Evolutionary conservation across 148 eudicot genomes (phyloP).

Genomic region (Silene latifolia): DNA sequence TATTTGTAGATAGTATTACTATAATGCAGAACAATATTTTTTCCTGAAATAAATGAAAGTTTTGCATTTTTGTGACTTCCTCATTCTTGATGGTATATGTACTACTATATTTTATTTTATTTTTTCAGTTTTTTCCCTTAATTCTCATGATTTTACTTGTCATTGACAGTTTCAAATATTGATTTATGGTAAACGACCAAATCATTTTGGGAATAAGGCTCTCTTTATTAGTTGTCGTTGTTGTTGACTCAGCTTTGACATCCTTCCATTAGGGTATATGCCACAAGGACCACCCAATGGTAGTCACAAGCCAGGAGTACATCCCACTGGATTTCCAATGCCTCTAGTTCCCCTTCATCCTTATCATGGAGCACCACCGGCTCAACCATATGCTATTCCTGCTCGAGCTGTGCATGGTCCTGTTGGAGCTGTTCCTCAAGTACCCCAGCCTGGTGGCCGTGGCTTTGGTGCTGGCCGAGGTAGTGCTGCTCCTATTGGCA

Average conservation of each 20-base stretch:
- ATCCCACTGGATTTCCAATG: constrained; percentile 75
- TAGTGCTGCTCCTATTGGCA: constrained; percentile 78
- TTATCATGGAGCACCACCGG: constrained; percentile 78
- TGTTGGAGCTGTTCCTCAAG: constrained; percentile 92
- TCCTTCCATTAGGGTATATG: constrained; percentile 36
- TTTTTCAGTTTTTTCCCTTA: too few species aligned
- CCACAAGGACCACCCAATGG: constrained; percentile 83
- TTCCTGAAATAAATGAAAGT: too few species aligned
- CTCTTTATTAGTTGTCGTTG: neutral
- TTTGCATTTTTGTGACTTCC: too few species aligned
- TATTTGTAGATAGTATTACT: too few species aligned
- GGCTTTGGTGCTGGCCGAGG: constrained; percentile 97
- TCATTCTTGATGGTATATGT: too few species aligned
- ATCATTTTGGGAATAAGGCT: too few species aligned
- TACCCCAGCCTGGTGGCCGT: constrained; percentile 83
- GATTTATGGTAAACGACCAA: too few species aligned
- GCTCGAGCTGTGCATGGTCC: constrained; percentile 91
- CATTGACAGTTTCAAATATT: too few species aligned
- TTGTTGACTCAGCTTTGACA: neutral
- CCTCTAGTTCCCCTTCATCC: constrained; percentile 79
- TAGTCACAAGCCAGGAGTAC: constrained; percentile 76
- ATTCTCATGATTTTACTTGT: too few species aligned
- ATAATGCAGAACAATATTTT: too few species aligned
- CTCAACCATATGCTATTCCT: constrained; percentile 97
- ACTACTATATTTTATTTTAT: too few species aligned